Base-by-base conservation (phyloP, 192 early-diverging fungal genomes). In the Polychytrium aggregatum region DNA sequence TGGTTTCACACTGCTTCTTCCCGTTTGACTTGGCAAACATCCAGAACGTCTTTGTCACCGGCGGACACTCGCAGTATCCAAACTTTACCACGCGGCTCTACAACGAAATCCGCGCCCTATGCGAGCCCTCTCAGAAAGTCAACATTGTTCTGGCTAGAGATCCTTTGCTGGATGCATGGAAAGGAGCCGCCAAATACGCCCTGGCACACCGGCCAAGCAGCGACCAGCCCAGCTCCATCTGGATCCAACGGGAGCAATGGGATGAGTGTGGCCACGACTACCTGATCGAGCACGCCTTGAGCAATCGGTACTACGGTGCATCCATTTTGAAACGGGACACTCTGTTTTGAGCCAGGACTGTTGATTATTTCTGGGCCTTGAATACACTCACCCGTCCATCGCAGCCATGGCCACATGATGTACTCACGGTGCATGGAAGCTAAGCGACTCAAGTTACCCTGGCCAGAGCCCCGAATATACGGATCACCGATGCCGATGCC, bases 231-330 rank as follows among this genome's bases (percentile, higher is more conserved):
- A 60, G 62, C 10, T 65, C 49, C n/a, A 68, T 94, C 18, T 84
- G 84, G 0, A n/a, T n/a, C n/a, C n/a, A n/a, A n/a, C 47, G 65
- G 37, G 62, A 78, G 36, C 81, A 88, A 38, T 94, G 90, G 59
- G 67, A 87, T 22, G 90, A 94, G 61, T 67, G 66, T 45, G 90
- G 90, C 28, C 80, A 81, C 41, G 77, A 85, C 40, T 94, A 94
- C 50, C 63, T 94, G 44, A 81, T 85, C 39, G 90, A 91, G 52
- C 85, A 90, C 63, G 65, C 74, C 5, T 68, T 84, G 28, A 84
- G 90, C 39, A 93, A 93, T 53, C 58, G 78, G 11, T 75, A 62
- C 39, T 58, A n/a, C n/a, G n/a, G n/a, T n/a, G n/a, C n/a, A n/a
- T n/a, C n/a, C n/a, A n/a, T n/a, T n/a, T n/a, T n/a, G n/a, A n/a